Evolutionary conservation across 192 early-diverging fungal species (phyloP).

Genomic region (Chytriomyces confervae): DNA sequence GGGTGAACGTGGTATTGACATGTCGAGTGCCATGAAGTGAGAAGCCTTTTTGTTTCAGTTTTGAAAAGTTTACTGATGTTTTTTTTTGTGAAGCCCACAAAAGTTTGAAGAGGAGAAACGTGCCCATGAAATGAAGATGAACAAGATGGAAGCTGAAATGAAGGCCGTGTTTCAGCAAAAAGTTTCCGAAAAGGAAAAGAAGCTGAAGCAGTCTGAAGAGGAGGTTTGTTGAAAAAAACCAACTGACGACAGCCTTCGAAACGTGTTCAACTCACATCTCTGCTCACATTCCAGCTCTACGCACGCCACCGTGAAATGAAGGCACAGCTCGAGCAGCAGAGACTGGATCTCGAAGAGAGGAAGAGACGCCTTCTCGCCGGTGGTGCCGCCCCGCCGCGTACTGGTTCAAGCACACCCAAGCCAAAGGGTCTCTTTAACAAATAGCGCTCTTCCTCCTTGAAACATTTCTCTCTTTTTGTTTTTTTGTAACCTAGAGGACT

Average conservation of each 20-base stretch:
- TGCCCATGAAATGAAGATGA: constrained; percentile 92
- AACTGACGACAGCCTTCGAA: too few relatives aligned
- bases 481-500: constrained; percentile 5
- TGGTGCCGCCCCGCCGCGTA: constrained; percentile 51
- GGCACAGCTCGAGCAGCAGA: constrained; percentile 92
- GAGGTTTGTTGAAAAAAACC: constrained; percentile 51
- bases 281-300: constrained; percentile 65
- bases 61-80: neutral
- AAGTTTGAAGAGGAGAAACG: constrained; percentile 93
- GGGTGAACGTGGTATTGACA: constrained; percentile 42
- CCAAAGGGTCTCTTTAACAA: constrained; percentile 72
- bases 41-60: neutral
- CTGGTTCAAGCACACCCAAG: constrained; percentile 60
- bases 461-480: neutral
- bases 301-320: constrained; percentile 99
- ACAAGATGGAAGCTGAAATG: constrained; percentile 99
- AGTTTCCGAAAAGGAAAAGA: constrained; percentile 97
- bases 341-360: constrained; percentile 93
- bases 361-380: constrained; percentile 80
- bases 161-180: constrained; percentile 98
- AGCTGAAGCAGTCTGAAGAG: constrained; percentile 97
- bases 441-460: neutral
- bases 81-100: constrained; percentile 41
- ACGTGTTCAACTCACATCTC: neutral
- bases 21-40: constrained; percentile 25